Base-by-base conservation (phyloP, 2,329 filamentous ascomycete genomes). In the Pseudogymnoascus sp. region DNA sequence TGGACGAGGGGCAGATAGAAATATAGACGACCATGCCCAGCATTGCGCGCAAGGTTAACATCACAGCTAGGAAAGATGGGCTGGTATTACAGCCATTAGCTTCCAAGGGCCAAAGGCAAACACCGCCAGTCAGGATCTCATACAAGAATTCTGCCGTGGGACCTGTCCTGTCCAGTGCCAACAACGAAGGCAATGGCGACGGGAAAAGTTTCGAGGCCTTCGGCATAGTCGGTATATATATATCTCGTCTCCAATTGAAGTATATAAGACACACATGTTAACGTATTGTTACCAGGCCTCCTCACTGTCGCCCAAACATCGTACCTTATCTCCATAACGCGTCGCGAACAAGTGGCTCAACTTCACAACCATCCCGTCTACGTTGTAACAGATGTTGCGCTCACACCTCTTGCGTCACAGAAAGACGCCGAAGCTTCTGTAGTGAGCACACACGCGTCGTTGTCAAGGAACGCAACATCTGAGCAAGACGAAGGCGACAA, bases 241-340 rank as follows among this genome's bases (percentile, higher is more conserved):
- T 66, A 21, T 14, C 51, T 57, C 3, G n/a, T 3, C 2, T n/a
- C 28, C 51, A 21, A 57, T 61, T 19, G 25, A 19, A 62, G 21
- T 21, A 57, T 16, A 57, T 57, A 57, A 34, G 25, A 34, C 28
- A 39, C n/a, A 61, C 10, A 21, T 21, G 19, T 39, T 60, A 23
- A 60, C 23, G 23, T 63, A 63, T 25, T 21, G 34, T 60, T 10
- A 2, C 14, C 68, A 98, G 93, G 95, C 21, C 79, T 99, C 1
- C 83, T 99, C 51, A 91, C 87, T 37, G 85, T 98, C 65, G 90
- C 92, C 21, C 89, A 87, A 39, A 84, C 88, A 28, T 90, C 87
- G 68, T 98, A 93, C 76, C 83, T 99, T 6, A 84, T 99, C 65
- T 89, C 91, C 10, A 96, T 99, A 71, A 92, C 89, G 21, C 85